Evolutionary conservation across 108 stramenopile species (phyloP), one percentile per base, ranked within the genome.

Genomic region (Nitzschia sp.): DNA sequence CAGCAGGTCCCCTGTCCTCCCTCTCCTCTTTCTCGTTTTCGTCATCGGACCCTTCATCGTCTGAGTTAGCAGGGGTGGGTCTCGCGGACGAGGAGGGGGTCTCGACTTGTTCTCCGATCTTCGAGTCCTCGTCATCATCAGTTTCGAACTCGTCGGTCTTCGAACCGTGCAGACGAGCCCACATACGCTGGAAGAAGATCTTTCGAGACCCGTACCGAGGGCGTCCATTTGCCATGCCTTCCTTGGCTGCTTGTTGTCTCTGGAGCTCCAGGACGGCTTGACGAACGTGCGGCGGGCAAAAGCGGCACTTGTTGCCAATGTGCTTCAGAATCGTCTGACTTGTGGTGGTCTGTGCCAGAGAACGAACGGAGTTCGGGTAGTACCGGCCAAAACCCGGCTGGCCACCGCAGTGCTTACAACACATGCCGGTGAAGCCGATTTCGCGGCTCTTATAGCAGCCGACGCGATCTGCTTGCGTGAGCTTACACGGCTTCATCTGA

Each of bases 291-390:
- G 71, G 75, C 17, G 89, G 89, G 36, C 82, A 81, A 66, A 74
- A 72, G 25, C 82, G 70, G 70, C 89, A 90, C 42, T 87, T 85
- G 35, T 59, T 56, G 11, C 77, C 77, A 53, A 90, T 78, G 63
- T 90, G 87, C 75, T 92, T 92, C 47, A 92, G 75, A 46, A 92
- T 89, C 8, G 91, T 87, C 57, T 87, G 87, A 55, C 71, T 77
- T 0, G 91, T 92, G 0, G 91, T 92, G 9, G 91, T 92, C 64
- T 92, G 91, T 2, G 86, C 84, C n/a, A 92, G 67, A 57, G 78
- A 83, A 21, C 84, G 75, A 17, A 82, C 65, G 24, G 84, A 80
- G 48, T 79, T 84, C 5, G 91, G 91, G 51, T 81, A 92, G 70
- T 78, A 92, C 2, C 80, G 70, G 34, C 90, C 90, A 72, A 80